Conservation (phyloP, 768 basidiomycete species). For the Mycena rebaudengoi region DNA sequence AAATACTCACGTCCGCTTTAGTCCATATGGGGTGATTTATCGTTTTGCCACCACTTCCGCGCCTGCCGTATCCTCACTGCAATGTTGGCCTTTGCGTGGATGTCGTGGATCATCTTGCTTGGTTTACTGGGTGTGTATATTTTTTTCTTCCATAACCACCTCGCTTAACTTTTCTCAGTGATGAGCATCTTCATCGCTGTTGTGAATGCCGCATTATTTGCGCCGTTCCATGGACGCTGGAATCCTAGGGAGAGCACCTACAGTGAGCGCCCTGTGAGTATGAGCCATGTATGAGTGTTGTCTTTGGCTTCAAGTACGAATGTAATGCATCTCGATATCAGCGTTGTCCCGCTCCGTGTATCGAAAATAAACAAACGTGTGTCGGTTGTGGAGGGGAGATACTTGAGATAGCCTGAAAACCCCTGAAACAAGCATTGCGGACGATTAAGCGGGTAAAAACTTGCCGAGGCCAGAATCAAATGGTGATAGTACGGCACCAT, state of each 20-base stretch:
- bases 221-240: constrained; percentile 28
- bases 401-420: no score
- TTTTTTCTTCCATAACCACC: neutral
- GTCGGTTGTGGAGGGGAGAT: no score
- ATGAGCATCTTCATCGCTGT: constrained; percentile 20
- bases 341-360: no score
- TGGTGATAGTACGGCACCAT: no score
- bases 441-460: no score
- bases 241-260: constrained; percentile 28
- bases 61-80: constrained; percentile 69
- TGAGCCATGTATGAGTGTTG: neutral
- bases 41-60: constrained; percentile 62
- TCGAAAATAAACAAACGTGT: no score
- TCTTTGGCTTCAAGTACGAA: no score
- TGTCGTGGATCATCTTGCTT: constrained; percentile 57
- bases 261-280: constrained; percentile 20
- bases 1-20: constrained; percentile 31
- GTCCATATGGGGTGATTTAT: constrained; percentile 62
- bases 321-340: no score
- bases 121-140: constrained; percentile 8
- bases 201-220: constrained; percentile 24
- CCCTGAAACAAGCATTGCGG: no score
- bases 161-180: neutral
- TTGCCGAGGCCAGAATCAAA: no score
- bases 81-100: constrained; percentile 75